Conservation (phyloP, 2,329 filamentous ascomycete genomes). For the Annulohypoxylon truncatum region DNA sequence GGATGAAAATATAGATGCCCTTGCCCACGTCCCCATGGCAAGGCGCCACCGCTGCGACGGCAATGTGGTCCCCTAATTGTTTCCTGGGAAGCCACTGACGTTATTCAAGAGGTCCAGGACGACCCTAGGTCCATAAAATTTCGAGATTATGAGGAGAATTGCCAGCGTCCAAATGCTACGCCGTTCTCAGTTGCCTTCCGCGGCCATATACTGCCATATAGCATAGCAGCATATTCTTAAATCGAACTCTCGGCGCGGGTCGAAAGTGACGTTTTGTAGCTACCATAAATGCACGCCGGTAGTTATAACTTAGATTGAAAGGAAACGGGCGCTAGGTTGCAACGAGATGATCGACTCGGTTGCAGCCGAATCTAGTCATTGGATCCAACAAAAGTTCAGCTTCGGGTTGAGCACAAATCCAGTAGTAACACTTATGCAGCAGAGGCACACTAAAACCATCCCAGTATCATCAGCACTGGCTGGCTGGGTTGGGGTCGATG, state of each 20-base stretch:
- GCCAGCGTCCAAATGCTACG: constrained; percentile 28
- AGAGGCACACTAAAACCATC: constrained; percentile 24
- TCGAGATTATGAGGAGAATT: constrained; percentile 25
- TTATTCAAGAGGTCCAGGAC: constrained; percentile 27
- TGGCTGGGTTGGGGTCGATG: constrained; percentile 37
- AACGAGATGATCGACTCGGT: constrained; percentile 42
- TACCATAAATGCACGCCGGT: constrained; percentile 34
- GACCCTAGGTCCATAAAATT: constrained; percentile 10
- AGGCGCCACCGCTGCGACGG: constrained; percentile 32
- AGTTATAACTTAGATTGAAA: constrained; percentile 37
- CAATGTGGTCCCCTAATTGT: constrained; percentile 20
- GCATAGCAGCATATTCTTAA: constrained; percentile 27
- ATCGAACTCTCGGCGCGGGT: constrained; percentile 31
- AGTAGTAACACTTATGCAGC: constrained; percentile 33
- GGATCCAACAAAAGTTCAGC: constrained; percentile 36
- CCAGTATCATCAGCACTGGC: constrained; percentile 18
- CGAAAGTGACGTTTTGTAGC: constrained; percentile 35
- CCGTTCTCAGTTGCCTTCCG: constrained; percentile 33
- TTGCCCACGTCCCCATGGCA: constrained; percentile 28
- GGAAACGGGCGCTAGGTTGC: constrained; percentile 27
- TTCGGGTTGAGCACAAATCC: constrained; percentile 36
- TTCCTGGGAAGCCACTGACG: constrained; percentile 37
- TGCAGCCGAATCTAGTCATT: constrained; percentile 42
- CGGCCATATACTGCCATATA: constrained; percentile 18
- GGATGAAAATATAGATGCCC: constrained; percentile 24